A percentile compares a stretch with the other conserved stretches of the same genome.
phyloP scores from a whole-genome alignment of 352 stramenopile species.

The Pythium dissotocum region DNA sequence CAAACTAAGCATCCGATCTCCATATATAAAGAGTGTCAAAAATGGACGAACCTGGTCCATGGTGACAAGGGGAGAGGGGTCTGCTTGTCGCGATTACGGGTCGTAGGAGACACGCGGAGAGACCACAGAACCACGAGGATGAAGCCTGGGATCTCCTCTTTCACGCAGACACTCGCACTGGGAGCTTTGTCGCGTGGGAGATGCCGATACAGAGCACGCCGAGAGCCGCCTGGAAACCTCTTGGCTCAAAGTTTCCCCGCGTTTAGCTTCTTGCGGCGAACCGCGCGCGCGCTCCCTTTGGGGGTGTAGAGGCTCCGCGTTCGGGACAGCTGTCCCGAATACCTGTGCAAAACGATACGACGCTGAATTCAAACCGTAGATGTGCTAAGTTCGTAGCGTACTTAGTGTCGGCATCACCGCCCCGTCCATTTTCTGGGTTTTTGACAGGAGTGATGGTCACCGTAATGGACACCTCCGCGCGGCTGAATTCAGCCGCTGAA shows the following conservation, averaged over 20 bases:
- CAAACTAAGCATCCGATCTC: neutral
- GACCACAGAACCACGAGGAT: neutral
- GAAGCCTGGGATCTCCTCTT: conserved; percentile 21
- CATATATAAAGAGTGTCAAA: neutral
- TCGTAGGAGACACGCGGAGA: neutral
- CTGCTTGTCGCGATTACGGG: neutral
- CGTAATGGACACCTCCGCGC: too few relatives aligned
- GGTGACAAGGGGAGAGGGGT: neutral
- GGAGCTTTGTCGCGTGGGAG: neutral
- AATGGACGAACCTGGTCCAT: conserved; percentile 16
- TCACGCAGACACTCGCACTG: neutral
- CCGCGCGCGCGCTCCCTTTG: conserved; percentile 11
- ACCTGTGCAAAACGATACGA: neutral
- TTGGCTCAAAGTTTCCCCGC: conserved; percentile 5
- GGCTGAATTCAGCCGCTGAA: too few relatives aligned
- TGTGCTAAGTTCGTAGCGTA: neutral
- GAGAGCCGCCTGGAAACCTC: neutral
- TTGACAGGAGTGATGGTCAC: neutral
- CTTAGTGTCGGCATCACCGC: neutral
- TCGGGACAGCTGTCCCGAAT: conserved; percentile 9
- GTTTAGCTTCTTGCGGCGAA: neutral
- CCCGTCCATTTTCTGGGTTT: neutral
- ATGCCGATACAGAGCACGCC: conserved; percentile 6
- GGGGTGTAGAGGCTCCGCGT: neutral
- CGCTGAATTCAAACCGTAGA: neutral